A percentile compares a stretch with the other conserved stretches of the same genome.
These are phyloP conservation scores for Herpomyces periplanetae DNA, from an alignment of 2,329 filamentous ascomycete species.

Conservation along the genomic window DNA sequence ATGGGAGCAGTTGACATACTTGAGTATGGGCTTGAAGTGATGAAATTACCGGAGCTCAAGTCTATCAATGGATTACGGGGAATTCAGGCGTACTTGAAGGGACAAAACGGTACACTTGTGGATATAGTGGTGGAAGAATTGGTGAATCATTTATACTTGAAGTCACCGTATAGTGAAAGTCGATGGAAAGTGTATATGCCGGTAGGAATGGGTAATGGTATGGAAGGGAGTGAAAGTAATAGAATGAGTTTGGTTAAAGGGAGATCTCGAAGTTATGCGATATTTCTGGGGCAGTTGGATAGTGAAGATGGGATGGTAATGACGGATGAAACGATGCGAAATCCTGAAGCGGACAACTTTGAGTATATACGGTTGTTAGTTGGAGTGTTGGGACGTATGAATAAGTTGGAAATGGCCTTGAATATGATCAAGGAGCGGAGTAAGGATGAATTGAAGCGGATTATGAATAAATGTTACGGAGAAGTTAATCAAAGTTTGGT, in stretches of 20 bases:
- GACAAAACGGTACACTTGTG: conserved; percentile 50
- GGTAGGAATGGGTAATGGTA: conserved; percentile 14
- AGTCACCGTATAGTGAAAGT: conserved; percentile 86
- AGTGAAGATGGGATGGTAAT: no score
- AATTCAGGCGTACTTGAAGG: conserved; percentile 47
- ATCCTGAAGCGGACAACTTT: conserved; percentile 80
- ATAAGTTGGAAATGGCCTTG: conserved; percentile 43
- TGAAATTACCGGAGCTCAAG: conserved; percentile 58
- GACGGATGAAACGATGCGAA: conserved; percentile 57
- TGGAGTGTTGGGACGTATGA: conserved; percentile 61
- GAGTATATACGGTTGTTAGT: conserved; percentile 59
- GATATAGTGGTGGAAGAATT: conserved; percentile 91
- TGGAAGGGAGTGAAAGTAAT: no score
- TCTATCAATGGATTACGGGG: conserved; percentile 62
- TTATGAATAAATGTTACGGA: conserved; percentile 75
- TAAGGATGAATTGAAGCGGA: conserved; percentile 63
- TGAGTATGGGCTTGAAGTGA: conserved; percentile 43
- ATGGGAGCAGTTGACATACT: conserved; percentile 65
- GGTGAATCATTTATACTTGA: conserved; percentile 83
- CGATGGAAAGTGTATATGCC: conserved; percentile 55
- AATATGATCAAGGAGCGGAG: conserved; percentile 69
- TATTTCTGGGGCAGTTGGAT: no score
- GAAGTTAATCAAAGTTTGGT: conserved; percentile 69
- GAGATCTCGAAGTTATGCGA: no score
- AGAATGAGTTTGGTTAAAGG: no score